Conservation (phyloP, 2,329 filamentous ascomycete species). For the Aspergillus quadrilineatus region DNA sequence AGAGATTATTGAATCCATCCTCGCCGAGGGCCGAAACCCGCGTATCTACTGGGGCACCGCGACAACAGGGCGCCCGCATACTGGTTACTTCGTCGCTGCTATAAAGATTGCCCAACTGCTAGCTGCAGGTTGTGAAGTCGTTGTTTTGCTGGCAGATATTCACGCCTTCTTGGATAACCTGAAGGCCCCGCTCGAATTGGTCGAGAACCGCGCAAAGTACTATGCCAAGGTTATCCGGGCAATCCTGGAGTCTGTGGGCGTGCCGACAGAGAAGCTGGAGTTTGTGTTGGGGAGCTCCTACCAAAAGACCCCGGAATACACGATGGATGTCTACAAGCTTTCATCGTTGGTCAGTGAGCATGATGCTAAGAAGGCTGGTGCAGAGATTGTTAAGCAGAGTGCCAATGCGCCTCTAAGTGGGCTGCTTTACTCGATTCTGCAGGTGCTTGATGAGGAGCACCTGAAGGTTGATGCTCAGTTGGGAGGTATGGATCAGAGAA, state of each 20-base stretch:
- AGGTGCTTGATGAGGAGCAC: conserved; percentile 88
- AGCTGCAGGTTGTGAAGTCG: conserved; percentile 77
- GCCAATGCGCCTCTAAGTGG: conserved; percentile 72
- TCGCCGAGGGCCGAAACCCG: conserved; percentile 31
- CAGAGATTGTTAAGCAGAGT: conserved; percentile 92
- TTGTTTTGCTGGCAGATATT: conserved; percentile 68
- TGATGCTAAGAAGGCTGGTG: conserved; percentile 84
- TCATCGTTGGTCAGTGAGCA: conserved; percentile 60
- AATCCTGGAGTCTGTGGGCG: conserved; percentile 73
- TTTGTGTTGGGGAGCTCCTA: conserved; percentile 85
- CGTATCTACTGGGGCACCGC: conserved; percentile 34
- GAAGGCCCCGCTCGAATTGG: conserved; percentile 81
- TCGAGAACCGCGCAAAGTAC: conserved; percentile 78
- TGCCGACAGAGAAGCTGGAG: conserved; percentile 73
- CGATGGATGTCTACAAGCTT: conserved; percentile 84
- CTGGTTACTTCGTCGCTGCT: conserved; percentile 59
- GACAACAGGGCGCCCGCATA: conserved; percentile 8
- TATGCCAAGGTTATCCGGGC: conserved; percentile 75
- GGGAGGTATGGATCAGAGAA: conserved; percentile 59
- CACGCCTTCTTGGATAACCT: conserved; percentile 54
- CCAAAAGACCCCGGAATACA: conserved; percentile 67
- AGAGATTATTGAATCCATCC: conserved; percentile 43
- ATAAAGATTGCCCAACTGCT: conserved; percentile 90
- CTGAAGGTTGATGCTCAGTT: conserved; percentile 86
- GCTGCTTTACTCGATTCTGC: conserved; percentile 80